Evolutionary conservation across 2,329 filamentous ascomycete genomes (phyloP).

Genomic region (Penicillium sp.): DNA sequence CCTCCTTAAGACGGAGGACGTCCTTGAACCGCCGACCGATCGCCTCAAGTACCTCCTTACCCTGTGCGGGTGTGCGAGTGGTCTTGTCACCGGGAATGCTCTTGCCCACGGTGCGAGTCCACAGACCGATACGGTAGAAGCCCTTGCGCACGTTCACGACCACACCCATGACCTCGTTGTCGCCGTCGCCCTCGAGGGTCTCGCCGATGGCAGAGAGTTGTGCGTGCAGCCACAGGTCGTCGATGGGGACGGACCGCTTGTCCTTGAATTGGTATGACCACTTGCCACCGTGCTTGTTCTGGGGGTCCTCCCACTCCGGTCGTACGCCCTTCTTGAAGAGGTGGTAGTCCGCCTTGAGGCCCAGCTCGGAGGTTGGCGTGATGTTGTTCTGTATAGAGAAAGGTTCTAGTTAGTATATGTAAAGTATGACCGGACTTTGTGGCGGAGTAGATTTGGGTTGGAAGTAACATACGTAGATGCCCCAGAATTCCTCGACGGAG

Average conservation of each 20-base stretch:
- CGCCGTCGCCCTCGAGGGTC: constrained; percentile 89
- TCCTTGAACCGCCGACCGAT: constrained; percentile 95
- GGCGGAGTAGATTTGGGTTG: background rate
- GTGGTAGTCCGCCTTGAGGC: constrained; percentile 98
- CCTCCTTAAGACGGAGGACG: constrained; percentile 76
- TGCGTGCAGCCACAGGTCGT: constrained; percentile 94
- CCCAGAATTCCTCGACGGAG: constrained; percentile 99
- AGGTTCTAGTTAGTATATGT: constrained; percentile 20
- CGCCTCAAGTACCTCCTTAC: constrained; percentile 79
- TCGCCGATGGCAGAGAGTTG: constrained; percentile 97
- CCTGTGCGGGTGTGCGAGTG: constrained; percentile 78
- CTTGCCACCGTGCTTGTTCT: constrained; percentile 99
- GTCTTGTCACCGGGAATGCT: constrained; percentile 76
- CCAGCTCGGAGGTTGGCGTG: constrained; percentile 90
- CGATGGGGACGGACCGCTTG: constrained; percentile 88
- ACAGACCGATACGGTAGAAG: constrained; percentile 96
- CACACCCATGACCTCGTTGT: constrained; percentile 98
- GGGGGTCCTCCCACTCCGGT: constrained; percentile 96
- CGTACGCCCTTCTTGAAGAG: constrained; percentile 98
- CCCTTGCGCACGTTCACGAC: constrained; percentile 98
- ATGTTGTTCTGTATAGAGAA: constrained; percentile 87
- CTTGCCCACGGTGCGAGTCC: constrained; percentile 94
- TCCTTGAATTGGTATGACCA: constrained; percentile 99
- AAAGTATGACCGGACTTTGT: background rate
- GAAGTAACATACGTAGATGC: constrained; percentile 81